Conservation (phyloP, 495 filamentous ascomycete species). For the Bacidia rubella region DNA sequence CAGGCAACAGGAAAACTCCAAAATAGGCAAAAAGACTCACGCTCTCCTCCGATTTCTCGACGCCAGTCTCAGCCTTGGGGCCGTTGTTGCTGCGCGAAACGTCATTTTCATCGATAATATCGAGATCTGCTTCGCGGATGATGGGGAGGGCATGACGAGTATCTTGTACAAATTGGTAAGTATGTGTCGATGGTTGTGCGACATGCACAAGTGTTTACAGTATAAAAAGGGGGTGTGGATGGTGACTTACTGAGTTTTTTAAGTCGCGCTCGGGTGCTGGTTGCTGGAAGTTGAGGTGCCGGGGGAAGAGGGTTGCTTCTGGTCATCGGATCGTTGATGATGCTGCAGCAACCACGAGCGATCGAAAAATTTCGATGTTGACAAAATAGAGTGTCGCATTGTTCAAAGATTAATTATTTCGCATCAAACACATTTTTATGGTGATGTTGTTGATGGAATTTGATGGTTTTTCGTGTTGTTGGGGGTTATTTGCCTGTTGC, state of each 20-base stretch:
- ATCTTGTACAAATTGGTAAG: background rate
- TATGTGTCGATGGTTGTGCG: background rate
- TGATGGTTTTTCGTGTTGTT: background rate
- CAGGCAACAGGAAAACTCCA: background rate
- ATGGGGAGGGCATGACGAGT: conserved; percentile 48
- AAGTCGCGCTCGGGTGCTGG: conserved; percentile 3
- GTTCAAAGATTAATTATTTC: background rate
- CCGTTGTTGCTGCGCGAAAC: conserved; percentile 49
- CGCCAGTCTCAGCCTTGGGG: conserved; percentile 85
- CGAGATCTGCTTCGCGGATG: conserved; percentile 80
- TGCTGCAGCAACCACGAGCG: conserved; percentile 2
- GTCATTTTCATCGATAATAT: conserved; percentile 46
- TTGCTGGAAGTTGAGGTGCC: background rate
- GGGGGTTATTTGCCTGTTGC: background rate
- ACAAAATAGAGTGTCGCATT: background rate
- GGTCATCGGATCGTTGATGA: conserved; percentile 9
- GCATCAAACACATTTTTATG: conserved; percentile 1
- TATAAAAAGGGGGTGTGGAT: background rate
- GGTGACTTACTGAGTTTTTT: conserved; percentile 7
- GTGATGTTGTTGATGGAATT: background rate
- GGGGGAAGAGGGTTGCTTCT: background rate
- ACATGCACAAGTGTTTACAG: background rate
- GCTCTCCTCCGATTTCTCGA: conserved; percentile 92
- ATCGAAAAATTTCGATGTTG: conserved; percentile 13
- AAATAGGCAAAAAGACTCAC: conserved; percentile 43